A percentile compares a stretch with the other conserved stretches of the same genome.
Conservation (phyloP, 163 green algal genomes). For the Chlamydomonas reinhardtii region DNA sequence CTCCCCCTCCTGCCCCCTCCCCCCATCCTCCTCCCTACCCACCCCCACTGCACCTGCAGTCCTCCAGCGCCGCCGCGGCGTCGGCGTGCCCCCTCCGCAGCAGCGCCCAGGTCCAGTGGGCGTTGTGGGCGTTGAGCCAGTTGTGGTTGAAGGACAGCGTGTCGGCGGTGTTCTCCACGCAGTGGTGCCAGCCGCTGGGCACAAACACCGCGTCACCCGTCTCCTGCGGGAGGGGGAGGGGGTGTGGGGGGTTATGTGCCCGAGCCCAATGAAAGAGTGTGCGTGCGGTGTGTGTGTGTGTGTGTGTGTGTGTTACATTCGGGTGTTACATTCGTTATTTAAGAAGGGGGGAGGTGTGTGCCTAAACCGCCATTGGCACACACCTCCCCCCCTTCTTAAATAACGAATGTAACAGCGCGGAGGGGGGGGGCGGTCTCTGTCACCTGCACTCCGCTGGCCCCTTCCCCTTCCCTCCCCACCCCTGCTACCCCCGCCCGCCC, state of each 20-base stretch:
- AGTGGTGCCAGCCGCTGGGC: slow-evolving; percentile 94
- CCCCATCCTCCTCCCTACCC: not conserved
- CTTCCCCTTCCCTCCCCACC: too few relatives aligned
- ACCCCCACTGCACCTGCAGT: slow-evolving; percentile 67
- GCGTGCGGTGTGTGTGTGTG: too few relatives aligned
- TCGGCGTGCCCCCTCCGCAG: slow-evolving; percentile 65
- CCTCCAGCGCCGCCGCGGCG: slow-evolving; percentile 77
- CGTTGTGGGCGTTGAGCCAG: slow-evolving; percentile 83
- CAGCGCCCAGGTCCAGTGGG: slow-evolving; percentile 72
- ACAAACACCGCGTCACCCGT: slow-evolving; percentile 92
- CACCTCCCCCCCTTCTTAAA: too few relatives aligned
- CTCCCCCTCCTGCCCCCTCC: not conserved
- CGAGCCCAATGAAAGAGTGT: too few relatives aligned
- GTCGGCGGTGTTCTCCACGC: slow-evolving; percentile 76
- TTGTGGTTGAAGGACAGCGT: slow-evolving; percentile 97
- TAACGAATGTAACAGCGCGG: too few relatives aligned
- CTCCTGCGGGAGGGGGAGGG: slow-evolving; percentile 67
- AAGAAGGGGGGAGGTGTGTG: too few relatives aligned
- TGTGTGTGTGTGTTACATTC: too few relatives aligned
- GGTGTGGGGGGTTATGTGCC: not conserved
- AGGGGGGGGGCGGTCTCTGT: too few relatives aligned
- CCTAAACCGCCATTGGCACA: too few relatives aligned
- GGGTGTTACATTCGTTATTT: too few relatives aligned
- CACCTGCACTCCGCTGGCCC: too few relatives aligned
- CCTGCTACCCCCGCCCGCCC: not conserved